Base-by-base conservation (phyloP, 805 yeast species). In the Sungouiozyma intestinalis region DNA sequence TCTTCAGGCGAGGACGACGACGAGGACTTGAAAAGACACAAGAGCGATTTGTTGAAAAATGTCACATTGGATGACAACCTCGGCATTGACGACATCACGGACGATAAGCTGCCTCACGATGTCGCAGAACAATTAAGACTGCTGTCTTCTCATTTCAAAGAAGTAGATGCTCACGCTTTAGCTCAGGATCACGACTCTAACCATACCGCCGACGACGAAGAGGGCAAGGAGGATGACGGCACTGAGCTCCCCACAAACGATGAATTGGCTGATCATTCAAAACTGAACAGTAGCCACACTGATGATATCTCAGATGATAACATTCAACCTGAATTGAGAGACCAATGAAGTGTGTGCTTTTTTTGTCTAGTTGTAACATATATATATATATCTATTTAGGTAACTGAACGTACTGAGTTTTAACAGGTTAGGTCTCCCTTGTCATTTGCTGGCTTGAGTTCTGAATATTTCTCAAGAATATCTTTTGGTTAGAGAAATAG, bases 321-420 rank as follows among this genome's bases (percentile, higher is more conserved):
- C 39, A 61, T 61, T 40, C 65, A 61, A 44, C 65, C 65, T 9
- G 64, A 60, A 46, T 47, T 61, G 40, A 56, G 64, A 47, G 62
- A 58, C 11, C 60, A 58, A 33, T 60, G 41, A 45, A 3, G 20
- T 36, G 2, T 36, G 9, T 19, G 11, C n/a, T 16, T 33, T 15
- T 33, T 11, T 15, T 15, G 11, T 33, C 11, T 33, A 33, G 9
- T 15, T 33, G 35, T 24, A 24, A 24, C 6, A 6, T 7, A 24
- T 11, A 24, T 7, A 24, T 24, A 24, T 24, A 11, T 24, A 24
- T 11, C n/a, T n/a, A n/a, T n/a, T n/a, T n/a, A n/a, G n/a, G n/a
- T n/a, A n/a, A n/a, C n/a, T n/a, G n/a, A n/a, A n/a, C n/a, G n/a
- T n/a, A n/a, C n/a, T n/a, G n/a, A n/a, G n/a, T n/a, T n/a, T n/a